Conservation (phyloP, 306 rosid genomes). For the Cajanus cajan region DNA sequence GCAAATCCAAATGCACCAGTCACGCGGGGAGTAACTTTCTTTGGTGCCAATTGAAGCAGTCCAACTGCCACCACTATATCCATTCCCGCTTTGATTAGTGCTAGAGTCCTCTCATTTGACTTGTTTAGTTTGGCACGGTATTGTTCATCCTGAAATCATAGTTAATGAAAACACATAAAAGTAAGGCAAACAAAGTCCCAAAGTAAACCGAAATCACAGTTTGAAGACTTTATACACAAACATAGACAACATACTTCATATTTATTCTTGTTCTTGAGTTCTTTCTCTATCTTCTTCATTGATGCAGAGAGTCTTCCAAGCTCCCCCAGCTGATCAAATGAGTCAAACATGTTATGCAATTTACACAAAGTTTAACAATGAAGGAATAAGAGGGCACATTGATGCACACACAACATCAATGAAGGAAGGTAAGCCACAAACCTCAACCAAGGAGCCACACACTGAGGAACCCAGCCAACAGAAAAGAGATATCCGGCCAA, state of each 20-base stretch:
- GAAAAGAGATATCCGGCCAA: conserved; percentile 84
- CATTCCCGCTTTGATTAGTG: conserved; percentile 76
- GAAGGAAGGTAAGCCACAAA: conserved; percentile 39
- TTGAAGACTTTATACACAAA: not conserved
- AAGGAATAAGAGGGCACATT: not conserved
- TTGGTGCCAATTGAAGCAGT: conserved; percentile 88
- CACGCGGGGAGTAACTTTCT: conserved; percentile 85
- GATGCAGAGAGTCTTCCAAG: conserved; percentile 86
- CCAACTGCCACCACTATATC: conserved; percentile 89
- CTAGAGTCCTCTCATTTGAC: conserved; percentile 82
- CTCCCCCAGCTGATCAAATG: conserved; percentile 75
- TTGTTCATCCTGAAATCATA: conserved; percentile 63
- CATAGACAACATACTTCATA: conserved; percentile 58
- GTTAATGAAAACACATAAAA: not conserved
- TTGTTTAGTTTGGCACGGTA: conserved; percentile 66
- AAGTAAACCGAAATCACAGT: not conserved
- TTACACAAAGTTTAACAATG: conserved; percentile 10
- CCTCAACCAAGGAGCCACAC: conserved; percentile 84
- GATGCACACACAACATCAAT: not conserved
- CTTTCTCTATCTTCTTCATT: conserved; percentile 83
- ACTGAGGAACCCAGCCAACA: conserved; percentile 92
- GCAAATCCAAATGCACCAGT: conserved; percentile 91
- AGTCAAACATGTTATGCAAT: not conserved
- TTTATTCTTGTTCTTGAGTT: conserved; percentile 63
- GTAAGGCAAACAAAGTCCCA: not conserved